Evolutionary conservation across 805 yeast genomes (phyloP), one percentile per base, ranked within the genome.

Genomic region (Yarrowia alimentaria): DNA sequence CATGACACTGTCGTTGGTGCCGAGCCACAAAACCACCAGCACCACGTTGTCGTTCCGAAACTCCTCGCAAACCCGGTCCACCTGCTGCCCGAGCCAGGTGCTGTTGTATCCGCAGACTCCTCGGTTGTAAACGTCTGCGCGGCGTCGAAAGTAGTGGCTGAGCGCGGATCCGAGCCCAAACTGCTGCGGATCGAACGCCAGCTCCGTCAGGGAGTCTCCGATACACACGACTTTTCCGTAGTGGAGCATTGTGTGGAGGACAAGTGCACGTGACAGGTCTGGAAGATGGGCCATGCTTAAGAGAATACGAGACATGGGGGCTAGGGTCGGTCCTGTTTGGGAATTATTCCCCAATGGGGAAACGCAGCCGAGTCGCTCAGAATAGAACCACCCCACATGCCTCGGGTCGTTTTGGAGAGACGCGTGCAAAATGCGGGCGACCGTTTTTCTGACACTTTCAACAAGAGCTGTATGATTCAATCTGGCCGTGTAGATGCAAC

Each of bases 1-100:
- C 1, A 47, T 19, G 13, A 51, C 53, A 5, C 45, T 31, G 13
- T 51, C 54, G 21, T 51, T 51, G 18, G 54, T 47, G 3, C 54
- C 54, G 3, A 51, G 24, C 32, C 51, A 34, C 20, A 51, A 17
- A 19, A 51, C 17, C 11, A 35, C 21, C 8, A 51, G 24, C 2
- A 19, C 25, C 21, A 51, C 54, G n/a, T 5, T 31, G 19, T 16
- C 26, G 19, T 8, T 37, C 20, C 1, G 35, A 29, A 3, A 43
- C 30, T 43, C 50, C 16, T 17, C 18, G 9, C 50, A 43, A 1
- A 43, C 31, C 22, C 50, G 28, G 22, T 43, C 50, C 9, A 43
- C 24, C 37, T 43, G 50, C 17, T 21, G 14, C 18, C 21, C 37
- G 1, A 43, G 29, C 50, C 50, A 43, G 17, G 24, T 29, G 0